A percentile compares a stretch with the other conserved stretches of the same genome.
These are phyloP conservation scores for Pythium myriotylum DNA, from an alignment of 352 stramenopile genomes.

Conservation along the genomic window DNA sequence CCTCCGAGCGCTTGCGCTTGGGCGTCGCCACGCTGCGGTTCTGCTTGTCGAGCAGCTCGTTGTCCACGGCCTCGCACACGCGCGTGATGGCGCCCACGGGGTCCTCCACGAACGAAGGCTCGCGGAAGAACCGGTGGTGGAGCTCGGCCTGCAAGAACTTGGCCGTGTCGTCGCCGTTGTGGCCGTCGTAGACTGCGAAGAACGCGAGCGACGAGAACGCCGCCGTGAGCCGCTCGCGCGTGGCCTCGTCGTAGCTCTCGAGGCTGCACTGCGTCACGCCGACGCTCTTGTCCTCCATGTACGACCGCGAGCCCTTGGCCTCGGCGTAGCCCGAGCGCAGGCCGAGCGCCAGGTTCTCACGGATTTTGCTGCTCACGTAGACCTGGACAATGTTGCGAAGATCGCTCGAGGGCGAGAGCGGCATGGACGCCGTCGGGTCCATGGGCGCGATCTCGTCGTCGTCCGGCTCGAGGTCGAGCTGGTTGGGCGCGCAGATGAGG, in stretches of 20 bases:
- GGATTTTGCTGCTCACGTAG: slow-evolving; percentile 89
- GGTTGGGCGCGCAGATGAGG: slow-evolving; percentile 64
- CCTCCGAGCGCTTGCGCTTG: slow-evolving; percentile 60
- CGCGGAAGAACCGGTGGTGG: slow-evolving; percentile 72
- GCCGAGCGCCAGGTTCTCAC: slow-evolving; percentile 70
- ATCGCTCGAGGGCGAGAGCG: slow-evolving; percentile 33
- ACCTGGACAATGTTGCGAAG: slow-evolving; percentile 65
- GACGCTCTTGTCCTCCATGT: slow-evolving; percentile 87
- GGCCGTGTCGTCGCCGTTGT: slow-evolving; percentile 84
- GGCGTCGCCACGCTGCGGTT: slow-evolving; percentile 62
- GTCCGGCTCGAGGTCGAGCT: slow-evolving; percentile 53
- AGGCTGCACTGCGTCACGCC: slow-evolving; percentile 56
- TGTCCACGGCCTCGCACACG: slow-evolving; percentile 65
- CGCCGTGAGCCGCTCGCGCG: slow-evolving; percentile 23
- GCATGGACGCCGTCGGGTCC: slow-evolving; percentile 25
- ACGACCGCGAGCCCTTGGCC: slow-evolving; percentile 80
- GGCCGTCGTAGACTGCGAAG: slow-evolving; percentile 89
- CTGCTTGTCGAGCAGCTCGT: slow-evolving; percentile 79
- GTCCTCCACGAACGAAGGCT: slow-evolving; percentile 55
- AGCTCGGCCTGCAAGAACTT: slow-evolving; percentile 77
- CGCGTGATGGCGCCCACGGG: slow-evolving; percentile 54
- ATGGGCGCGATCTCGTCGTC: slow-evolving; percentile 69
- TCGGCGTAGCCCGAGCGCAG: slow-evolving; percentile 84
- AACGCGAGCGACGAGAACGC: slow-evolving; percentile 64
- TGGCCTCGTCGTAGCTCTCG: slow-evolving; percentile 33